These are phyloP conservation scores for Capronia coronata DNA, from an alignment of 2,329 filamentous ascomycete genomes.

Conservation along the genomic window DNA sequence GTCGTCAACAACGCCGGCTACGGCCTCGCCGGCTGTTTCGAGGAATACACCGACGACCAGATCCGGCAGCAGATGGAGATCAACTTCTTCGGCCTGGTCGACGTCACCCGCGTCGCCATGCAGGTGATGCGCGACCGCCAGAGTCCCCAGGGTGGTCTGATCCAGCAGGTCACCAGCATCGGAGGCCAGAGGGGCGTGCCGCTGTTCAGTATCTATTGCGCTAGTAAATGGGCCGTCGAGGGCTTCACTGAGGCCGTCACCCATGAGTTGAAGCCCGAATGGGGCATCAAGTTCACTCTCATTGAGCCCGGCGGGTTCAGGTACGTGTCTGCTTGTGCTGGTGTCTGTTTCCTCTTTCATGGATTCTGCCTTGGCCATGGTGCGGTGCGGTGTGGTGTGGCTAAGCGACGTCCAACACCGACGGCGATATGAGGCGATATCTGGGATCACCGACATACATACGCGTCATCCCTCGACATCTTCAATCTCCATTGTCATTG, in stretches of 20 bases:
- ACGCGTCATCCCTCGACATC: too few species aligned
- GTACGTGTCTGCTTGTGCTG: constrained; percentile 14
- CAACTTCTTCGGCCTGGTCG: constrained; percentile 54
- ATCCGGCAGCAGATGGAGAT: constrained; percentile 52
- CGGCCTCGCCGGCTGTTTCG: constrained; percentile 48
- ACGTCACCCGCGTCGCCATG: constrained; percentile 41
- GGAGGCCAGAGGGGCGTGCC: constrained; percentile 39
- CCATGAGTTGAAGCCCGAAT: constrained; percentile 40
- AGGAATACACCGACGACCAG: constrained; percentile 46
- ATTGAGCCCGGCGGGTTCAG: constrained; percentile 30
- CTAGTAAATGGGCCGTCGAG: constrained; percentile 43
- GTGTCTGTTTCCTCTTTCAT: too few species aligned
- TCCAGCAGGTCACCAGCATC: constrained; percentile 52
- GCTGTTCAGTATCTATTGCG: constrained; percentile 37
- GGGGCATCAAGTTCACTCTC: constrained; percentile 37
- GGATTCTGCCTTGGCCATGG: too few species aligned
- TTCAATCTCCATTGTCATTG: too few species aligned
- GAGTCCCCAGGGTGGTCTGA: constrained; percentile 43
- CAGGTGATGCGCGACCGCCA: constrained; percentile 28
- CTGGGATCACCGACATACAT: too few species aligned
- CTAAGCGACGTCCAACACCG: too few species aligned
- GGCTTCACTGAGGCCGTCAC: constrained; percentile 44
- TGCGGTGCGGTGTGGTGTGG: too few species aligned
- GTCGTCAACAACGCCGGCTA: constrained; percentile 59
- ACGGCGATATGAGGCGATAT: too few species aligned